Conservation (phyloP, 2,329 filamentous ascomycete species). For the Epichloe baconii region DNA sequence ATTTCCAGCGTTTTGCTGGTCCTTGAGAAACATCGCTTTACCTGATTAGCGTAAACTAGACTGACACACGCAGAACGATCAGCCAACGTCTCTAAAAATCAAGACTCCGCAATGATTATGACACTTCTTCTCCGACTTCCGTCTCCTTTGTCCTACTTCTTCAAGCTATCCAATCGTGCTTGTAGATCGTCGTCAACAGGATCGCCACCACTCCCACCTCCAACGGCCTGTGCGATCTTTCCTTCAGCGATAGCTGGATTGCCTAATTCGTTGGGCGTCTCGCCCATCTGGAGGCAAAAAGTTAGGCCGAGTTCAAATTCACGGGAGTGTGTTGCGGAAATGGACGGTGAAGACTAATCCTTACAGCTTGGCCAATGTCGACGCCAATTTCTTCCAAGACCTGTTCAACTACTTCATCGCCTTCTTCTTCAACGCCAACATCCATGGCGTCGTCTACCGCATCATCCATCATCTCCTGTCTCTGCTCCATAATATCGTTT, state of each 20-base stretch:
- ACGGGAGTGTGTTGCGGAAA: neutral
- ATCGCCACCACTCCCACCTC: constrained; percentile 39
- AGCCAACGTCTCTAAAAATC: neutral
- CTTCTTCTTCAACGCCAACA: constrained; percentile 79
- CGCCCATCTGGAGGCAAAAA: constrained; percentile 56
- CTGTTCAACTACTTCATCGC: constrained; percentile 93
- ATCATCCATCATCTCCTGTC: constrained; percentile 99
- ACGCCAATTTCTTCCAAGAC: constrained; percentile 95
- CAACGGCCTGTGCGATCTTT: constrained; percentile 76
- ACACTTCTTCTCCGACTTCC: neutral
- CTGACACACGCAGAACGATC: neutral
- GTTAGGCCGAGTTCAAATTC: neutral
- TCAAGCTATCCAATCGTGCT: constrained; percentile 78
- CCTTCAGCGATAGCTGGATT: constrained; percentile 59
- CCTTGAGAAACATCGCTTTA: neutral
- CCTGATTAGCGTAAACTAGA: neutral
- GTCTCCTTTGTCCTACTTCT: constrained; percentile 29
- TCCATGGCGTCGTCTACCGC: constrained; percentile 96
- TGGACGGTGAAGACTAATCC: constrained; percentile 17
- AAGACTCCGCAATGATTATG: neutral
- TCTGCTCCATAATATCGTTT: constrained; percentile 98
- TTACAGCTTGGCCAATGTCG: constrained; percentile 77
- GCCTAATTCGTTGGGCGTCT: constrained; percentile 77
- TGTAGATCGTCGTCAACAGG: constrained; percentile 85
- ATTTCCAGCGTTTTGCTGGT: neutral